A percentile compares a stretch with the other conserved stretches of the same genome.
Evolutionary conservation across 2,329 filamentous ascomycete genomes (phyloP).

Genomic region (Stagonosporopsis rhizophila): DNA sequence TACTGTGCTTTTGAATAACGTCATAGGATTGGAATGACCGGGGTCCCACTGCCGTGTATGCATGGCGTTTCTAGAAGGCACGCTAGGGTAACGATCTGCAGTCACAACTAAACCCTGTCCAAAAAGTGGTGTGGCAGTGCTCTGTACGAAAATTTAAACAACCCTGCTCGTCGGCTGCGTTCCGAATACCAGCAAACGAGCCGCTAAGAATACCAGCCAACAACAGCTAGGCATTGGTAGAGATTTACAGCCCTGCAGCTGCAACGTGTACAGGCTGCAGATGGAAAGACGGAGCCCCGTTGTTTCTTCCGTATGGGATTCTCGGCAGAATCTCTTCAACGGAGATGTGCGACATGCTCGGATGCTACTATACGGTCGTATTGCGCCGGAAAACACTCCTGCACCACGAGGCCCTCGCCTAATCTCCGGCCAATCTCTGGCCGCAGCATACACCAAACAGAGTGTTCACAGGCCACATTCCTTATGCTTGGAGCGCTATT

Average conservation of each 20-base stretch:
- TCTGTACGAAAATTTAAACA: constrained; percentile 20
- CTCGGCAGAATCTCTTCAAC: constrained; percentile 9
- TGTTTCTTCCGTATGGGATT: not conserved
- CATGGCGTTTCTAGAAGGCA: constrained; percentile 29
- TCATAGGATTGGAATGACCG: constrained; percentile 21
- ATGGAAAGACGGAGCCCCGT: constrained; percentile 1
- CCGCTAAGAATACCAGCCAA: constrained; percentile 33
- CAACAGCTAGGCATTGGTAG: constrained; percentile 16
- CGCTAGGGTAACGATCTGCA: constrained; percentile 26
- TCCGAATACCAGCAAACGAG: constrained; percentile 25
- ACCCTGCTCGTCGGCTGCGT: constrained; percentile 34
- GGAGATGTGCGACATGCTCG: constrained; percentile 16
- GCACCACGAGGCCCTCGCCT: constrained; percentile 12
- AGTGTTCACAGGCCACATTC: constrained; percentile 6
- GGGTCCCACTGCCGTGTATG: constrained; percentile 20
- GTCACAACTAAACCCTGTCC: constrained; percentile 12
- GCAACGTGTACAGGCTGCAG: constrained; percentile 11
- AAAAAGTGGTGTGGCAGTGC: constrained; percentile 14
- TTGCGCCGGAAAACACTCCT: constrained; percentile 4
- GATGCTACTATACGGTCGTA: constrained; percentile 17
- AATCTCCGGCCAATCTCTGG: constrained; percentile 6
- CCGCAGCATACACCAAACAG: constrained; percentile 3
- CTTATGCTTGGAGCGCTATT: not conserved
- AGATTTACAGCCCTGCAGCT: constrained; percentile 16
- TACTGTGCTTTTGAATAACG: constrained; percentile 19